These are phyloP conservation scores for Pseudomicrostroma phylloplanum DNA, from an alignment of 1,284 basidiomycete genomes.

Conservation along the genomic window DNA sequence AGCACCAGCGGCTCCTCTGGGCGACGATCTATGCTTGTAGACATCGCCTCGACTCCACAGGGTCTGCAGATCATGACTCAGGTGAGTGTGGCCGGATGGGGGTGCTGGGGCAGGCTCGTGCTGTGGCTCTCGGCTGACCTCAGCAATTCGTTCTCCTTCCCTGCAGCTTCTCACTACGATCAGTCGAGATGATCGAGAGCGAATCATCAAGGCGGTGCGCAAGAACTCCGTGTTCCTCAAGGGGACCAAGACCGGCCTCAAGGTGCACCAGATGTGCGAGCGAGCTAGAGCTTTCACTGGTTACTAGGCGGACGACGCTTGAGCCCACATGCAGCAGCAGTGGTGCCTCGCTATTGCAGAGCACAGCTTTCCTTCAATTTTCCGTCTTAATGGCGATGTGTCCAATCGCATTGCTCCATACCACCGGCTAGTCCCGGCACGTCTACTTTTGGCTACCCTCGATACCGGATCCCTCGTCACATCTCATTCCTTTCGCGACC, in stretches of 20 bases:
- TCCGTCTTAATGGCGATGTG: no score
- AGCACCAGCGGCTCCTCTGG: constrained; percentile 13
- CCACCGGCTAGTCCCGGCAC: no score
- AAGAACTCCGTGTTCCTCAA: constrained; percentile 44
- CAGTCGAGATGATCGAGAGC: constrained; percentile 25
- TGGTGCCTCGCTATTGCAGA: no score
- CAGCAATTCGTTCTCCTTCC: background rate
- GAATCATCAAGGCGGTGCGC: constrained; percentile 41
- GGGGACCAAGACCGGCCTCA: constrained; percentile 45
- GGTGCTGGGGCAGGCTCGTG: background rate
- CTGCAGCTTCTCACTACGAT: constrained; percentile 43
- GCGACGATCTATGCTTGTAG: constrained; percentile 40
- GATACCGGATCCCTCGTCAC: no score
- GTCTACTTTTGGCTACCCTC: no score
- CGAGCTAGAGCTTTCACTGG: constrained; percentile 45
- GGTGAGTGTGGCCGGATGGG: constrained; percentile 9
- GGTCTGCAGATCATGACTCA: constrained; percentile 48
- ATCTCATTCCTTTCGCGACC: no score
- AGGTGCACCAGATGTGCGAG: constrained; percentile 47
- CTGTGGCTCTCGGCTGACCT: background rate
- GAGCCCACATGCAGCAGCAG: no score
- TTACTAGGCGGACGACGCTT: constrained; percentile 18
- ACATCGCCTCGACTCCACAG: constrained; percentile 39
- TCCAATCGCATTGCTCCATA: no score
- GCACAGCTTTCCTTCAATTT: no score